phyloP scores from a whole-genome alignment of 306 rosid species.

The Casuarina glauca region DNA sequence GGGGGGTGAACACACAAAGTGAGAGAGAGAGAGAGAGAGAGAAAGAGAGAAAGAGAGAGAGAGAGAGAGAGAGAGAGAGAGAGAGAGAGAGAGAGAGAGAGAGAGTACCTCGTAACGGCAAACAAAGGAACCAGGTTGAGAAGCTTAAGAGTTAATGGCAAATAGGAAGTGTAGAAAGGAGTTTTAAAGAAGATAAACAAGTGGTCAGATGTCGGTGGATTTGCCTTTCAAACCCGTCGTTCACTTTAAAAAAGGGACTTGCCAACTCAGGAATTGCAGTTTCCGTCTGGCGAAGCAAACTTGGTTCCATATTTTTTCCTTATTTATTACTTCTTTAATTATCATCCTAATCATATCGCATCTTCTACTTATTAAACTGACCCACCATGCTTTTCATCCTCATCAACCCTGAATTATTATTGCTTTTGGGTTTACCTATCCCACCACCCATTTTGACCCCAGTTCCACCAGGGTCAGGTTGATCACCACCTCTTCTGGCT shows the following conservation, averaged over 20 bases:
- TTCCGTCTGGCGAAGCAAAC: constrained; percentile 68
- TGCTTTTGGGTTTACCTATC: background rate
- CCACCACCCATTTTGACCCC: background rate
- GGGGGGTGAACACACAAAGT: background rate
- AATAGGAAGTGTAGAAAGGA: constrained; percentile 22
- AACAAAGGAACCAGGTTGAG: constrained; percentile 20
- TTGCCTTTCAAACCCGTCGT: constrained; percentile 38
- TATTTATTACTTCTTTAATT: constrained; percentile 23
- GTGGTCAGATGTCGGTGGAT: constrained; percentile 40
- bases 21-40: background rate
- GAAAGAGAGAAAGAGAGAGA: constrained; percentile 1
- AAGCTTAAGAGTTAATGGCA: constrained; percentile 37
- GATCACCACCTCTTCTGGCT: background rate
- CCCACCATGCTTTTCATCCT: background rate
- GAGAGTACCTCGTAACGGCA: constrained; percentile 36
- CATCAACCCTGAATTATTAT: background rate
- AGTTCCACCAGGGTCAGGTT: background rate
- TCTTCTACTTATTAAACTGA: constrained; percentile 13
- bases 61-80: constrained; percentile 3
- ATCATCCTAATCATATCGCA: constrained; percentile 34
- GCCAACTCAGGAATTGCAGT: constrained; percentile 67
- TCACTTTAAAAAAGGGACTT: constrained; percentile 36
- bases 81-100: constrained; percentile 2
- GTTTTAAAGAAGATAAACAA: constrained; percentile 36
- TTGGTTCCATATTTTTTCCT: constrained; percentile 45